phyloP scores from a whole-genome alignment of 2,329 filamentous ascomycete species.

The Aspergillus alliaceus region DNA sequence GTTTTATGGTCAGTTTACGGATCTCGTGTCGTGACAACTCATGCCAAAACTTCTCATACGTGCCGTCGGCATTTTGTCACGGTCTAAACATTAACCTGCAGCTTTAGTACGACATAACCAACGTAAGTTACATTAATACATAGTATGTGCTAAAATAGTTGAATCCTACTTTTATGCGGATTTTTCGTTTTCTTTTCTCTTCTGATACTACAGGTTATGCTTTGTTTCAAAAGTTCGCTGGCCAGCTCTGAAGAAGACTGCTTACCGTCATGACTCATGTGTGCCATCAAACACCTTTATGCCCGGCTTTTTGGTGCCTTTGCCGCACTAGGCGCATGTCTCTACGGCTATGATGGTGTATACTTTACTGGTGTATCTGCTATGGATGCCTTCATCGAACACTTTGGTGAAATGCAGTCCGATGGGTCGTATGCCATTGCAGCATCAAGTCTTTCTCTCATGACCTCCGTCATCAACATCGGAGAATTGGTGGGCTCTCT shows the following conservation, averaged over 20 bases:
- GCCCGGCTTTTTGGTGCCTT: background rate
- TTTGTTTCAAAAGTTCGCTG: background rate
- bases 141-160: background rate
- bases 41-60: background rate
- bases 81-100: background rate
- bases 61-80: background rate
- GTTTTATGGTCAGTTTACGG: background rate
- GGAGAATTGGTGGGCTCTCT: background rate
- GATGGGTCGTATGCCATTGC: background rate
- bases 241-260: background rate
- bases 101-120: background rate
- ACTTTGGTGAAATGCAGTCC: background rate
- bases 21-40: background rate
- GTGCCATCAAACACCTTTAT: background rate
- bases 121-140: background rate
- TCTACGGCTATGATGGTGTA: background rate
- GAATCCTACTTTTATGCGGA: background rate
- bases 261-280: background rate
- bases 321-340: background rate
- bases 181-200: background rate
- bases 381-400: background rate
- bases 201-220: background rate
- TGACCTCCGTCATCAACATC: background rate
- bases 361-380: background rate
- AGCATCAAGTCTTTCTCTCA: background rate